Evolutionary conservation across 768 basidiomycete genomes (phyloP), one percentile per base, ranked within the genome.

Genomic region (Amanita pseudoporphyria): DNA sequence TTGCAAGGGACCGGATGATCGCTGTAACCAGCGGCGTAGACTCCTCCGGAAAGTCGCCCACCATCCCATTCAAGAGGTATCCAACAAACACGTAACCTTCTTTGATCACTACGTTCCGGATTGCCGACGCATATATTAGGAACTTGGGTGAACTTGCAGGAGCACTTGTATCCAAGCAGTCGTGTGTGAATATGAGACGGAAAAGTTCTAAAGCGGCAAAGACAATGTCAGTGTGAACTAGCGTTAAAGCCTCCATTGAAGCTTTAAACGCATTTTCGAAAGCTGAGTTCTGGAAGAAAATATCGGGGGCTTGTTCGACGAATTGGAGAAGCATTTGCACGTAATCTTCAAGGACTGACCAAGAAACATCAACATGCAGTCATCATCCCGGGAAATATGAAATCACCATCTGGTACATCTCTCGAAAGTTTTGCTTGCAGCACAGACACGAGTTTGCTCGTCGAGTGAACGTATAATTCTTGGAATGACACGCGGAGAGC

Each of bases 271-370:
- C 84, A 43, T 82, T 62, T 5, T 87, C 80, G 65, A 97, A 88
- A 10, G 79, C 73, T 5, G 84, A 69, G 2, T 89, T 88, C 53
- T 81, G 72, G 68, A 95, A 86, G 55, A 93, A 78, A 37, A 88
- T 68, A 45, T 86, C 81, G 5, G 95, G 90, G 0, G 77, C 71
- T 54, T 74, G 66, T 37, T 82, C 77, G 43, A 83, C 64, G 58
- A 93, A 69, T 54, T 82, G 80, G 47, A 82, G 64, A 12, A 91
- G 67, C 66, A 92, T 74, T 54, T 90, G 92, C 45, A 92, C 61
- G 56, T 94, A 98, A 61, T 99, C 96, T 63, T 98, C 95, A 59
- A 99, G 69, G 22, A 97, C 96, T 98, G 54, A 36, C 55, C 44
- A 22, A 46, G 32, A 30, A 38, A 40, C 32, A 24, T 46, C 36